A percentile compares a stretch with the other conserved stretches of the same genome.
Evolutionary conservation across 2,329 filamentous ascomycete genomes (phyloP).

Genomic region (Penicillium sp.): DNA sequence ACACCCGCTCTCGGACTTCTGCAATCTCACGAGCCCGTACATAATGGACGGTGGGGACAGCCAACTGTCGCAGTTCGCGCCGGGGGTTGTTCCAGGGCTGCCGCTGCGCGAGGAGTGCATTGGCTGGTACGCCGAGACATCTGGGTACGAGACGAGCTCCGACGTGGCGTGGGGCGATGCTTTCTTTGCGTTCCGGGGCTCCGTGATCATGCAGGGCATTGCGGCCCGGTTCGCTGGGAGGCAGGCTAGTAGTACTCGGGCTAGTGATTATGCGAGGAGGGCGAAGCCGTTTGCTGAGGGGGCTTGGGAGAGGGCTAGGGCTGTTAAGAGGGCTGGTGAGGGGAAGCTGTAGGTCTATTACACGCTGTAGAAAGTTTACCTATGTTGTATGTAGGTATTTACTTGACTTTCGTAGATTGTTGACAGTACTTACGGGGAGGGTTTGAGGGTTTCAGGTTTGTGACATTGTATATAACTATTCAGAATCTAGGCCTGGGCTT

Average conservation of each 20-base stretch:
- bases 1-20: conserved; percentile 89
- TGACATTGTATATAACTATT: not conserved
- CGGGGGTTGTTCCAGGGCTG: conserved; percentile 65
- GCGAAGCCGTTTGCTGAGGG: conserved; percentile 72
- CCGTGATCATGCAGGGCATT: conserved; percentile 80
- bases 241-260: conserved; percentile 86
- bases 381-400: too few relatives aligned
- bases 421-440: not conserved
- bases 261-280: conserved; percentile 67
- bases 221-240: conserved; percentile 79
- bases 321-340: conserved; percentile 43
- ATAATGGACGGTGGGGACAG: conserved; percentile 37
- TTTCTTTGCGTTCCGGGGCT: conserved; percentile 60
- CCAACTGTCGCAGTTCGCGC: conserved; percentile 55
- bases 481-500: not conserved
- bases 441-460: not conserved
- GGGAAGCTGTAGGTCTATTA: conserved; percentile 47
- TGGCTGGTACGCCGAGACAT: conserved; percentile 65
- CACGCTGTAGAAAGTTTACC: not conserved
- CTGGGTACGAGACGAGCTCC: conserved; percentile 68
- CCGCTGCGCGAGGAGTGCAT: conserved; percentile 60
- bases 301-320: conserved; percentile 71
- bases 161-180: conserved; percentile 63
- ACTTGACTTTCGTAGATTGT: not conserved
- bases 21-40: conserved; percentile 64